These are phyloP conservation scores for Allium sativum DNA, from an alignment of 106 monocot genomes.

Conservation along the genomic window DNA sequence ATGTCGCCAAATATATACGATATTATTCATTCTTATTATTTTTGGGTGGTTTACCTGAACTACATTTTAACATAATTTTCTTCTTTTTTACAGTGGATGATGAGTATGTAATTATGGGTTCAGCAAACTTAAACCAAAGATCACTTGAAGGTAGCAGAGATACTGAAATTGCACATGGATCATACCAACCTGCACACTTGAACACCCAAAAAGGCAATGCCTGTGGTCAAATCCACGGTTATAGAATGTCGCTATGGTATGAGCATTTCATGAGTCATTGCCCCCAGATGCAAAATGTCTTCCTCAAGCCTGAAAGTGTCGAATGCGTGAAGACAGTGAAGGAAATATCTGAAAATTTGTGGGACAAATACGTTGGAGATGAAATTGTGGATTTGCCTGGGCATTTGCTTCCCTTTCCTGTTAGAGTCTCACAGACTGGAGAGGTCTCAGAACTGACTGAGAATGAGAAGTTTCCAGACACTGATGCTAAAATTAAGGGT, in stretches of 20 bases:
- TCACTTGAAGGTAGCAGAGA: slow-evolving; percentile 61
- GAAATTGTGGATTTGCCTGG: slow-evolving; percentile 43
- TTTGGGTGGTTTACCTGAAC: background rate
- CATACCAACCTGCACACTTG: slow-evolving; percentile 47
- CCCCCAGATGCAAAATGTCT: slow-evolving; percentile 2
- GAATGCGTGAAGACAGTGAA: slow-evolving; percentile 44
- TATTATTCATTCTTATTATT: background rate
- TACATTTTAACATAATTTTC: background rate
- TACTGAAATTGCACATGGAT: slow-evolving; percentile 53
- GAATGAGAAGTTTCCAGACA: slow-evolving; percentile 45
- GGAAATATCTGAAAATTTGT: slow-evolving; percentile 18
- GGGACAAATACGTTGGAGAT: slow-evolving; percentile 35
- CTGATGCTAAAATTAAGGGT: slow-evolving; percentile 36
- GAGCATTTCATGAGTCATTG: slow-evolving; percentile 49
- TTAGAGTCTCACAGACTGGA: slow-evolving; percentile 36
- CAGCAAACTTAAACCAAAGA: slow-evolving; percentile 65
- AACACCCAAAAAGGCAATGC: slow-evolving; percentile 16
- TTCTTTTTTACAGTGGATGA: slow-evolving; percentile 40
- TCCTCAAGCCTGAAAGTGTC: slow-evolving; percentile 43
- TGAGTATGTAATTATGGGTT: slow-evolving; percentile 69
- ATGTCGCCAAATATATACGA: too few species aligned
- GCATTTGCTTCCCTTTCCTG: slow-evolving; percentile 50
- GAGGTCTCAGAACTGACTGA: slow-evolving; percentile 27
- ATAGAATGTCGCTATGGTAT: slow-evolving; percentile 61
- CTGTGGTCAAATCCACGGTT: slow-evolving; percentile 30